These are phyloP conservation scores for Flaveria trinervia DNA, from an alignment of 129 eudicot species.

Conservation along the genomic window DNA sequence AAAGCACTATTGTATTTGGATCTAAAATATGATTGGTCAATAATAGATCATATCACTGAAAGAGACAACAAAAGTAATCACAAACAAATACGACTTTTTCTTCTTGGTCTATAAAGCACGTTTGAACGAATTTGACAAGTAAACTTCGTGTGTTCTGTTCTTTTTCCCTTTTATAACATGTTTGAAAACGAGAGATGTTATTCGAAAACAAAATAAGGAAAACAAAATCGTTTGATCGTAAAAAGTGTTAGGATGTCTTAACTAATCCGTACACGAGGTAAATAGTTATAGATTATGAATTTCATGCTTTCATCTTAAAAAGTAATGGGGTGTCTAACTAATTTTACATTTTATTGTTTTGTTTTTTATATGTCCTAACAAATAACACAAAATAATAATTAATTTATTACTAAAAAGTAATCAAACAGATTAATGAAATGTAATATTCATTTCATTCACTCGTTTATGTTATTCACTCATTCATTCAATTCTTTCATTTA, in stretches of 20 bases:
- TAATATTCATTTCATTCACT: too few relatives aligned
- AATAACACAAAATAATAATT: too few relatives aligned
- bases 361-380: too few relatives aligned
- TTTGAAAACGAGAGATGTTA: background rate
- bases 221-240: background rate
- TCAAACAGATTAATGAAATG: too few relatives aligned
- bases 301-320: too few relatives aligned
- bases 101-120: constrained; percentile 10
- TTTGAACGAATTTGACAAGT: background rate
- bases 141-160: background rate
- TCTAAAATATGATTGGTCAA: background rate
- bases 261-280: background rate
- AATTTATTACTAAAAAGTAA: too few relatives aligned
- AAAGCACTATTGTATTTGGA: background rate
- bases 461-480: too few relatives aligned
- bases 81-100: constrained; percentile 1
- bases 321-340: too few relatives aligned
- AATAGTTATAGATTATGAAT: background rate
- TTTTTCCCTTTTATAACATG: background rate
- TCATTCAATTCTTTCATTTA: too few relatives aligned
- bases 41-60: background rate
- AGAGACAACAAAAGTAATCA: constrained; percentile 8
- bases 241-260: too few relatives aligned
- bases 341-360: too few relatives aligned
- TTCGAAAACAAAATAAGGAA: background rate